Evolutionary conservation across 345 rosid genomes (phyloP).

Genomic region (Combretum micranthum): DNA sequence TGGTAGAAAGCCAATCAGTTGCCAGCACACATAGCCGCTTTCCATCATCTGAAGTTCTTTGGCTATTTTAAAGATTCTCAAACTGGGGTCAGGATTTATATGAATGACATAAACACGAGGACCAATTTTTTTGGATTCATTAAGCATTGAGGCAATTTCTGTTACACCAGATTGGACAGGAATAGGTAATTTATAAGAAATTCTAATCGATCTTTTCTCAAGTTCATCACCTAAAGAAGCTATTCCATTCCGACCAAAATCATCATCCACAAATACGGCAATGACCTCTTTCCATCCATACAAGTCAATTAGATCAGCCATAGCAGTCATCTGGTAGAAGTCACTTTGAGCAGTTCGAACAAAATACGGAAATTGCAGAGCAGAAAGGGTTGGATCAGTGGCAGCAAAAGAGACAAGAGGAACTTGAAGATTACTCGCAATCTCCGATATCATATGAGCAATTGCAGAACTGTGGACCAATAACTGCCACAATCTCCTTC

Average conservation of each 20-base stretch:
- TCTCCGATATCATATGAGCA: conserved; percentile 61
- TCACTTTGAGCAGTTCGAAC: conserved; percentile 69
- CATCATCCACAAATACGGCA: conserved; percentile 65
- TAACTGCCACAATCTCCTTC: conserved; percentile 57
- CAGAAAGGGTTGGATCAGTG: conserved; percentile 87
- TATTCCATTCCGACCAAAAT: conserved; percentile 75
- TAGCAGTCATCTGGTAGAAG: conserved; percentile 68
- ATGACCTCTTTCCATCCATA: conserved; percentile 77
- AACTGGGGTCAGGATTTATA: conserved; percentile 54
- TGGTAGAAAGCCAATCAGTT: conserved; percentile 85
- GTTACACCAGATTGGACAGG: conserved; percentile 30
- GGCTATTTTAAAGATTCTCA: conserved; percentile 51
- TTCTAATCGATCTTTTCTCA: conserved; percentile 33
- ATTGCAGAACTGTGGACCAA: conserved; percentile 75
- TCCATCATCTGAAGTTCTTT: conserved; percentile 69
- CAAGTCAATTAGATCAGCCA: conserved; percentile 54
- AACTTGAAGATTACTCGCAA: conserved; percentile 57
- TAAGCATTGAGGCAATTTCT: conserved; percentile 32
- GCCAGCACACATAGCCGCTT: conserved; percentile 58
- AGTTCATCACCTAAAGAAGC: conserved; percentile 47
- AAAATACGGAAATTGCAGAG: conserved; percentile 71
- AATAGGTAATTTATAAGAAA: conserved; percentile 52
- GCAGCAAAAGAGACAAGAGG: conserved; percentile 83
- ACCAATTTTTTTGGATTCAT: conserved; percentile 40
- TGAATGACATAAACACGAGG: conserved; percentile 80